Percentiles rank a stretch among this genome's conserved stretches.
phyloP scores from a whole-genome alignment of 2,329 filamentous ascomycete genomes.

The Conoideocrella luteorostrata region DNA sequence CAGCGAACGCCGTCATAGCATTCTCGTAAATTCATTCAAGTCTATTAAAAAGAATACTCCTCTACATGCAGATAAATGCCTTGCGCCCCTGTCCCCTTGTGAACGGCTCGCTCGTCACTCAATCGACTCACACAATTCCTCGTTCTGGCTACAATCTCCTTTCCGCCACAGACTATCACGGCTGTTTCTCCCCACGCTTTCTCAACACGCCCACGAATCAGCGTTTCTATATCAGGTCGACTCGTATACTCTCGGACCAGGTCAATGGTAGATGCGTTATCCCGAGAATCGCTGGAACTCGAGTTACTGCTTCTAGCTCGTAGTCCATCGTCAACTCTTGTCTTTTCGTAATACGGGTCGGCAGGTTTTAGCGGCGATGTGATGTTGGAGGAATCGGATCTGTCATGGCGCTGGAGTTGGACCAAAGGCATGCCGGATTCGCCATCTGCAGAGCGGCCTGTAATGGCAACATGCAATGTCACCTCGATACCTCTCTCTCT shows the following conservation, averaged over 20 bases:
- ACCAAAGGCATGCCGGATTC: slow-evolving; percentile 8
- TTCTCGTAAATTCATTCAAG: no score
- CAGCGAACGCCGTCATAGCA: no score
- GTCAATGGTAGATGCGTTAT: slow-evolving; percentile 15
- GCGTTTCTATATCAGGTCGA: slow-evolving; percentile 43
- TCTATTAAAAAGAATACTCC: slow-evolving; percentile 48
- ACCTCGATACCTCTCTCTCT: slow-evolving; percentile 41
- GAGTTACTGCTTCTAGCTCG: slow-evolving; percentile 1
- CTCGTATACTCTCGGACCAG: slow-evolving; percentile 36
- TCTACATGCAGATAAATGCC: slow-evolving; percentile 56
- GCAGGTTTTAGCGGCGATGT: not conserved
- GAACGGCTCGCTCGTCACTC: slow-evolving; percentile 56
- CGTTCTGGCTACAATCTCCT: slow-evolving; percentile 45
- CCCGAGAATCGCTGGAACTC: not conserved
- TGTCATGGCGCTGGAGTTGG: not conserved
- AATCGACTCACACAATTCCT: slow-evolving; percentile 49
- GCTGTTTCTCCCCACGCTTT: slow-evolving; percentile 54
- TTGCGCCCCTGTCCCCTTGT: slow-evolving; percentile 58
- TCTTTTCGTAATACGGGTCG: not conserved
- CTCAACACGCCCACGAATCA: slow-evolving; percentile 50
- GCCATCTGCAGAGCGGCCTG: slow-evolving; percentile 21
- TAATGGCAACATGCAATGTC: slow-evolving; percentile 48
- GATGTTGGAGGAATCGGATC: not conserved
- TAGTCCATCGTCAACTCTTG: not conserved
- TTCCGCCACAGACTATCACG: slow-evolving; percentile 54